Conservation (phyloP, 2,329 filamentous ascomycete species). For the Cladosporium sp. region DNA sequence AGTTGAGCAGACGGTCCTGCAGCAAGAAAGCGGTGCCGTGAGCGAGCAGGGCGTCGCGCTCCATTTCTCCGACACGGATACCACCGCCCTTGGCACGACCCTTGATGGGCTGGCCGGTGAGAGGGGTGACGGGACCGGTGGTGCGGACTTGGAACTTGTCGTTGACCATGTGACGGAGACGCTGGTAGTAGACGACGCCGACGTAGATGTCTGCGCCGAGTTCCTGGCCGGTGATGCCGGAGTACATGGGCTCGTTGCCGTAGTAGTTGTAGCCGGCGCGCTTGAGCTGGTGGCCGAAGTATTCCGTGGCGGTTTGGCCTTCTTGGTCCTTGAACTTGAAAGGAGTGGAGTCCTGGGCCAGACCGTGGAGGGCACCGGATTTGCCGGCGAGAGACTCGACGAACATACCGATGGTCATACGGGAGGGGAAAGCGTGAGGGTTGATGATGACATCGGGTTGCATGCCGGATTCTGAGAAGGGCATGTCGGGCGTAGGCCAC, state of each 20-base stretch:
- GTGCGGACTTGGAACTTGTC: slow-evolving; percentile 99
- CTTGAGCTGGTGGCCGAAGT: slow-evolving; percentile 93
- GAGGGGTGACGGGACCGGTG: slow-evolving; percentile 84
- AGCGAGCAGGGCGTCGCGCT: slow-evolving; percentile 89
- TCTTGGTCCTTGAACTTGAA: slow-evolving; percentile 82
- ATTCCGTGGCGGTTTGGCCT: slow-evolving; percentile 86
- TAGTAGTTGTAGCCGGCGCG: slow-evolving; percentile 97
- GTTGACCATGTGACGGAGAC: slow-evolving; percentile 98
- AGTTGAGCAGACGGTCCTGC: slow-evolving; percentile 95
- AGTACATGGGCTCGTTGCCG: slow-evolving; percentile 98
- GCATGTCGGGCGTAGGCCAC: slow-evolving; percentile 92
- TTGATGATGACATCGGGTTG: slow-evolving; percentile 99
- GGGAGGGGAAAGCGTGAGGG: slow-evolving; percentile 96
- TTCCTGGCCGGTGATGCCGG: slow-evolving; percentile 92
- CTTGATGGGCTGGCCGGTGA: slow-evolving; percentile 96
- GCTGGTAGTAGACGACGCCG: slow-evolving; percentile 96
- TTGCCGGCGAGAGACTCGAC: slow-evolving; percentile 96
- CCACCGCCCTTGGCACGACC: slow-evolving; percentile 93
- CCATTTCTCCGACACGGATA: slow-evolving; percentile 99
- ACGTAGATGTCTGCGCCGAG: slow-evolving; percentile 94
- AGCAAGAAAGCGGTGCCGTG: slow-evolving; percentile 94
- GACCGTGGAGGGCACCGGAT: slow-evolving; percentile 85
- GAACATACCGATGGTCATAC: slow-evolving; percentile 99
- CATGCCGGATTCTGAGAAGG: slow-evolving; percentile 93
- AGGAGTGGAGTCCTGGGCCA: slow-evolving; percentile 94